Evolutionary conservation across 768 basidiomycete species (phyloP), one percentile per base, ranked within the genome.

Genomic region (Mycena indigotica): DNA sequence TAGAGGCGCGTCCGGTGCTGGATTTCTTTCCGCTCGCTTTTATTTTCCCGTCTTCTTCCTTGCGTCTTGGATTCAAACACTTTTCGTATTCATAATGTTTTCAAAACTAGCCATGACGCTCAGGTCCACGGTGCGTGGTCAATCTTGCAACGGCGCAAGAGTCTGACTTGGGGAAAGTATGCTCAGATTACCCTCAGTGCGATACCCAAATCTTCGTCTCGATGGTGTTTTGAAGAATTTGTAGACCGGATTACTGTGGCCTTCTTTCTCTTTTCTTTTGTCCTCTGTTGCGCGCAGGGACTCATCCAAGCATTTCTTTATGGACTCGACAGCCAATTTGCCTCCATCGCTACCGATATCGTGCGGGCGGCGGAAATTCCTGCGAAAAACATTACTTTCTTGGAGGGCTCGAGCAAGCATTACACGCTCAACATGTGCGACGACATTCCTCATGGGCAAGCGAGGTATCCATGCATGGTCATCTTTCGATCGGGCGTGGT

Each of bases 201-300:
- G 57, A 1, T 38, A 13, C 30, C 4, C 13, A 4, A 48, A 8
- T 24, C 23, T 0, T 38, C 57, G n/a, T 53, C 2, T 46, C 13
- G 8, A 50, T 13, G n/a, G n/a, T n/a, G n/a, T n/a, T n/a, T n/a
- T n/a, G n/a, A n/a, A n/a, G n/a, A n/a, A n/a, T n/a, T n/a, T n/a
- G n/a, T 50, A 63, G 62, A 72, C 57, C 70, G 71, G 16, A 64
- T 70, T 57, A 77, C 78, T n/a, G 67, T 73, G 28, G 66, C 75
- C 0, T 86, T 84, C 70, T 80, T 85, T 63, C 56, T 82, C 23
- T 76, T 84, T 58, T 77, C 75, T 35, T 72, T 84, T 54, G 17
- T 82, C 45, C 77, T 80, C 61, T 84, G 81, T 64, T 75, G 84
- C 49, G 69, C 77, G 10, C 83, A 84, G 57, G 83, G 80, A 55